These are phyloP conservation scores for Dioscorea zingiberensis DNA, from an alignment of 106 monocot genomes.

Conservation along the genomic window DNA sequence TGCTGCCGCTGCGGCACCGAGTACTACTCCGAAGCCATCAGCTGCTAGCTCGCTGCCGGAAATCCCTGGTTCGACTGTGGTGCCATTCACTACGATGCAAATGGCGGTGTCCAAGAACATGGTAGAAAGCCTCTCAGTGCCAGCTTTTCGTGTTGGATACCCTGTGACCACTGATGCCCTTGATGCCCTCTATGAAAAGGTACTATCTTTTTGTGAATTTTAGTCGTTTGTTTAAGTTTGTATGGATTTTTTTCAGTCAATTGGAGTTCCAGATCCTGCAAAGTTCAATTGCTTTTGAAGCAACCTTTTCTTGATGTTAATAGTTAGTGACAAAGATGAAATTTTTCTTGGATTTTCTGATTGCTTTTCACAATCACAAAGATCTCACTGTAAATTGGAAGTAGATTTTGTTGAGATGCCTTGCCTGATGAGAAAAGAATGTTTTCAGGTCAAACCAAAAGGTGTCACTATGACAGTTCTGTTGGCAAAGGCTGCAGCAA, in stretches of 20 bases:
- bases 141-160: conserved; percentile 92
- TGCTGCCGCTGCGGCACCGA: conserved; percentile 6
- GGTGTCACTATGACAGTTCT: conserved; percentile 95
- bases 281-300: too few relatives aligned
- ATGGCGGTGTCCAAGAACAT: conserved; percentile 91
- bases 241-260: too few relatives aligned
- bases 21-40: conserved; percentile 6
- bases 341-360: too few relatives aligned
- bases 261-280: too few relatives aligned
- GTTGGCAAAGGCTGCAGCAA: conserved; percentile 85
- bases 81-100: conserved; percentile 88
- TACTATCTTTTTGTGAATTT: conserved; percentile 13
- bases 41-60: conserved; percentile 15
- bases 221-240: neutral
- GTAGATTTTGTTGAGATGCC: too few relatives aligned
- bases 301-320: too few relatives aligned
- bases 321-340: too few relatives aligned
- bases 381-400: too few relatives aligned
- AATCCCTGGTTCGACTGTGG: conserved; percentile 59
- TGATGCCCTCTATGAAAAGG: conserved; percentile 87
- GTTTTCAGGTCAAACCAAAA: conserved; percentile 75
- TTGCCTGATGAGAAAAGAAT: too few relatives aligned
- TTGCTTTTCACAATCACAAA: too few relatives aligned
- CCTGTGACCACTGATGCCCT: conserved; percentile 64
- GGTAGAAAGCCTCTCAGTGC: conserved; percentile 86